These are phyloP conservation scores for Erythrobasidium hasegawianum DNA, from an alignment of 1,284 basidiomycete genomes.

Conservation along the genomic window DNA sequence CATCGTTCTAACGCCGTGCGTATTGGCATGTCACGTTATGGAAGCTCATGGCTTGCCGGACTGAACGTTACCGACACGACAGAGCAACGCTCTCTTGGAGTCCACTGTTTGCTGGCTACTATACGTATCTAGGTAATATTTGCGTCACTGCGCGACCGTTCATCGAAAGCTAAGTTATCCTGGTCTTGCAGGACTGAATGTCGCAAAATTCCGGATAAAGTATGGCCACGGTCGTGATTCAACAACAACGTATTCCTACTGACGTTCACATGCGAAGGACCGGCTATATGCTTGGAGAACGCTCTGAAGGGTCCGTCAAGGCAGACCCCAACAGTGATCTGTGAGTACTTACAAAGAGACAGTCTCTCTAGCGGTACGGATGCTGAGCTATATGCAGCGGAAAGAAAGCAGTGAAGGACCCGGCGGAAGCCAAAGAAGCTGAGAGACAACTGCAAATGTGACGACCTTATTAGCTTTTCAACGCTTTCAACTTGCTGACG, in stretches of 20 bases:
- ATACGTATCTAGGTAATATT: not conserved
- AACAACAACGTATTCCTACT: not conserved
- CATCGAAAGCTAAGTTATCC: too few species aligned
- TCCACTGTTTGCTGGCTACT: not conserved
- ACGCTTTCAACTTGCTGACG: not conserved
- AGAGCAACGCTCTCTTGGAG: not conserved
- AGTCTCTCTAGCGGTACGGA: too few species aligned
- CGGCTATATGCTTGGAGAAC: constrained; percentile 4
- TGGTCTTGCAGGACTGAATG: not conserved
- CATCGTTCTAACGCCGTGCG: constrained; percentile 1
- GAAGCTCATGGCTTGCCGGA: too few species aligned
- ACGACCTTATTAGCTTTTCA: not conserved
- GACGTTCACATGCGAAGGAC: not conserved
- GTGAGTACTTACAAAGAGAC: too few species aligned
- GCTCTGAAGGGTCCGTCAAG: not conserved
- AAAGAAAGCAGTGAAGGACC: not conserved
- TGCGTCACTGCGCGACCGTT: too few species aligned
- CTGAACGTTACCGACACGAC: too few species aligned
- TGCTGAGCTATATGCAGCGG: not conserved
- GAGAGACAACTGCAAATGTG: constrained; percentile 6
- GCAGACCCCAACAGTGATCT: not conserved
- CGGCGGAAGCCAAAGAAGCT: not conserved
- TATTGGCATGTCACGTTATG: not conserved
- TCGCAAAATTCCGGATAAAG: not conserved
- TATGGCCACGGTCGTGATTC: not conserved